Base-by-base conservation (phyloP, 306 rosid genomes). In the Abrus pulchellus region DNA sequence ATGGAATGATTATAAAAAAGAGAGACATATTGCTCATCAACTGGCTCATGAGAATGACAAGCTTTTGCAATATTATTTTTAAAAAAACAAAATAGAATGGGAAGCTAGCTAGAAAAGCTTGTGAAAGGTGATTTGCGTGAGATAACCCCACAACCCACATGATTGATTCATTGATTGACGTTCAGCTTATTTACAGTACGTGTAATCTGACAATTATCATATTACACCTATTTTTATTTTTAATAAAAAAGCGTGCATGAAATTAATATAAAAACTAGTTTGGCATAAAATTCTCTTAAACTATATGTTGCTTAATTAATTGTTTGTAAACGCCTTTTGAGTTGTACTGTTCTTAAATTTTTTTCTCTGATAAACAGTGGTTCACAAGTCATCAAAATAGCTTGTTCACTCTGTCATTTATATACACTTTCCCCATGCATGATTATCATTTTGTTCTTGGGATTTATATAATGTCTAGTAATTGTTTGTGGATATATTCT, bases 121-220 rank as follows among this genome's bases (percentile, higher is more conserved):
- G 68, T 72, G 76, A 83, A 83, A 85, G 84, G 75, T 75, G 59
- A 73, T 82, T 66, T 47, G 73, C 62, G 27, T 57, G 76, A 60
- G 62, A 78, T 74, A 76, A 72, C 85, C 87, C 88, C 83, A 76
- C 84, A 68, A 68, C 61, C 33, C 20, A 68, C 82, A 88, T 86
- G 88, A 91, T 91, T 84, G 84, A 84, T 81, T 55, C 84, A 85
- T 72, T 66, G 83, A 90, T 88, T 81, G 89, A 83, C 86, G 67
- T 57, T 62, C 44, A 49, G 52, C 72, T 74, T 40, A 36, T 73
- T 52, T 59, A 63, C 53, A 32, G 14, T 74, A 14, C 45, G 56
- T 29, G 50, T 34, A 62, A 52, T 36, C 74, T 47, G 8, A 47
- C 47, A 38, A 40, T 12, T 57, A 59, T 72, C 9, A 33, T 33